Evolutionary conservation across 176 grass and related monocot species (phyloP).

Genomic region (Rhynchospora tenuis): DNA sequence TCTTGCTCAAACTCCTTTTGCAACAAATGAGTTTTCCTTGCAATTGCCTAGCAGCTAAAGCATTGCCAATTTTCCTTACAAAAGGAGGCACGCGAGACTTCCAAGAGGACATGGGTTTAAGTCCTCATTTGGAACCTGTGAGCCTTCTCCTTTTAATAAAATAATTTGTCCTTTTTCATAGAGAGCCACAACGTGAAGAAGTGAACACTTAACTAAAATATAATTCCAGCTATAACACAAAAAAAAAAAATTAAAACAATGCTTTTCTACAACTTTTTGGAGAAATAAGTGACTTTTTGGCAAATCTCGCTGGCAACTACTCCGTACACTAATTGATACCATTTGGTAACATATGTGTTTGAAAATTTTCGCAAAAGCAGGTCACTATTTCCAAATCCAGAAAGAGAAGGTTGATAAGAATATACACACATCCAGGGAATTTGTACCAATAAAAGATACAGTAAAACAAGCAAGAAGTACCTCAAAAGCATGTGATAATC

Average conservation of each 20-base stretch:
- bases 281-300: neutral
- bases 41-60: neutral
- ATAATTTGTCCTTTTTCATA: neutral
- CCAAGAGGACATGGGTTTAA: neutral
- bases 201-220: neutral
- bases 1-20: slow-evolving; percentile 15
- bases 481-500: slow-evolving; percentile 85
- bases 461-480: slow-evolving; percentile 23
- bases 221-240: neutral
- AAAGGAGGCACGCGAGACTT: neutral
- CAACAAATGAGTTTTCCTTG: neutral
- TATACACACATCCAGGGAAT: neutral
- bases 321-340: neutral
- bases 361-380: neutral
- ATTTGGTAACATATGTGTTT: neutral
- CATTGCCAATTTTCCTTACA: neutral
- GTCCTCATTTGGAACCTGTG: neutral
- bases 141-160: neutral
- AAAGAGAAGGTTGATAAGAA: neutral
- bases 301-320: neutral
- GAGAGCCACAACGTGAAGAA: neutral
- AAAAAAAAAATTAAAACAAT: neutral
- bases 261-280: neutral
- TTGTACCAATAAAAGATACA: neutral
- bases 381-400: neutral